Conservation (phyloP, 2,329 filamentous ascomycete species). For the Dactylellina leptospora region DNA sequence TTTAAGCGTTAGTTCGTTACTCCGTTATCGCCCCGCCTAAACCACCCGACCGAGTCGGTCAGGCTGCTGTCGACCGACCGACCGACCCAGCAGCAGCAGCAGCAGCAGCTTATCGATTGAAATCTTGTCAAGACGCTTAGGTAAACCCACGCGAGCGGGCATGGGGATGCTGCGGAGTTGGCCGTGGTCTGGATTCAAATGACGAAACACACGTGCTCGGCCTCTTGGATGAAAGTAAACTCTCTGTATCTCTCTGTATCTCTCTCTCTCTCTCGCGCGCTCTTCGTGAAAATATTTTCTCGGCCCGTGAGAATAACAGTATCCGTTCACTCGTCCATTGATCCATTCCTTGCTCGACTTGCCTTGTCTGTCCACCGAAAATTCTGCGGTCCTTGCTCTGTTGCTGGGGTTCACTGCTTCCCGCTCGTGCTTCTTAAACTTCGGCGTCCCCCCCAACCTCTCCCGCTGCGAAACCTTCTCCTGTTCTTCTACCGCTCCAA, state of each 20-base stretch:
- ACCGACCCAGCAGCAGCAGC: no score
- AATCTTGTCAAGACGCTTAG: not conserved
- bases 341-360: no score
- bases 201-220: not conserved
- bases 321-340: no score
- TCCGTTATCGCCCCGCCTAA: slow-evolving; percentile 52
- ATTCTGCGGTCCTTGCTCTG: slow-evolving; percentile 5
- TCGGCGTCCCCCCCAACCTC: not conserved
- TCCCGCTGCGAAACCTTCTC: slow-evolving; percentile 8
- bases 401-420: slow-evolving; percentile 5
- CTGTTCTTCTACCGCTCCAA: no score
- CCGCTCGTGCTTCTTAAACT: slow-evolving; percentile 7
- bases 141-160: not conserved
- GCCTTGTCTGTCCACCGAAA: slow-evolving; percentile 23
- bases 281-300: no score
- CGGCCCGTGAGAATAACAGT: no score
- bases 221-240: no score
- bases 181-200: not conserved
- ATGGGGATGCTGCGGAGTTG: no score
- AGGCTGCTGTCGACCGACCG: no score
- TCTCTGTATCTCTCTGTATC: no score
- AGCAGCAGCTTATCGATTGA: no score
- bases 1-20: not conserved
- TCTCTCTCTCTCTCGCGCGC: no score
- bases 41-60: slow-evolving; percentile 24